phyloP scores from a whole-genome alignment of 106 monocot species.

The Gastrodia elata region DNA sequence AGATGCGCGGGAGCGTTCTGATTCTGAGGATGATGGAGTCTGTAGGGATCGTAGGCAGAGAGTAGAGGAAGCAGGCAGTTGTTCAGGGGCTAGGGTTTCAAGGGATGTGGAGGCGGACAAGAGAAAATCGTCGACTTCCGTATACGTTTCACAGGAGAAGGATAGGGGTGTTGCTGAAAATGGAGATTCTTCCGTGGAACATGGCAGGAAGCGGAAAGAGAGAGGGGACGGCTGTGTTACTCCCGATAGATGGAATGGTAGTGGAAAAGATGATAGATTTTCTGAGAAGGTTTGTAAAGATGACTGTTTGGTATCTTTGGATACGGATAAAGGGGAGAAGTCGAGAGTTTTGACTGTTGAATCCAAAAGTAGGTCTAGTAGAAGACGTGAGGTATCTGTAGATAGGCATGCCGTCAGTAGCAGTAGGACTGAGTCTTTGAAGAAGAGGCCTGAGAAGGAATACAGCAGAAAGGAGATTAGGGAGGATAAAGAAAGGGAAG shows the following conservation, averaged over 20 bases:
- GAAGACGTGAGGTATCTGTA: constrained; percentile 24
- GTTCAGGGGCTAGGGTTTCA: constrained; percentile 30
- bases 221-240: constrained; percentile 18
- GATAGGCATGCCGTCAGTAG: constrained; percentile 35
- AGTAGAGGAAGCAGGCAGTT: constrained; percentile 10
- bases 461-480: constrained; percentile 32
- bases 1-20: constrained; percentile 22
- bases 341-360: constrained; percentile 31
- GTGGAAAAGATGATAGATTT: constrained; percentile 19
- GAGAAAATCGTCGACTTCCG: constrained; percentile 15
- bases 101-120: constrained; percentile 32
- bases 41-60: constrained; percentile 27
- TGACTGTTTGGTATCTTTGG: constrained; percentile 23
- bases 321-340: constrained; percentile 23
- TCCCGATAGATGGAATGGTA: constrained; percentile 50
- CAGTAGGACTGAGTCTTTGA: constrained; percentile 15
- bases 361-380: constrained; percentile 32
- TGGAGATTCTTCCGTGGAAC: constrained; percentile 15
- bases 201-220: constrained; percentile 29
- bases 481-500: constrained; percentile 25
- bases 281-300: constrained; percentile 26
- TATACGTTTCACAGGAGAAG: constrained; percentile 6
- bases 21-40: constrained; percentile 27
- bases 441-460: constrained; percentile 50
- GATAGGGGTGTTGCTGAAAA: constrained; percentile 4